Conservation (phyloP, 192 early-diverging fungal species). For the Coemansia sp. region DNA sequence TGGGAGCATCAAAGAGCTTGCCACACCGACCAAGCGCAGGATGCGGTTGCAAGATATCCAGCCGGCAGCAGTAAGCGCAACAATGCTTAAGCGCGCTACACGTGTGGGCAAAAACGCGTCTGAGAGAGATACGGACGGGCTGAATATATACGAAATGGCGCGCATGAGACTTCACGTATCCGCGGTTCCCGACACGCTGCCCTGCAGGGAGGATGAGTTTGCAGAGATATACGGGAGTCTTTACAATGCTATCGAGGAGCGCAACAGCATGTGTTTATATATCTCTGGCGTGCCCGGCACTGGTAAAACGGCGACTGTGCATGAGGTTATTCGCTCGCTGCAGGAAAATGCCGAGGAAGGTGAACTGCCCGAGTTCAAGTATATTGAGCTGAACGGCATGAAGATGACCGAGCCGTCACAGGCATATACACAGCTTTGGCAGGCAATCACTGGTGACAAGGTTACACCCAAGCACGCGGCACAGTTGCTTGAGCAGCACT, state of each 20-base stretch:
- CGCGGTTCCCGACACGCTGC: slow-evolving; percentile 82
- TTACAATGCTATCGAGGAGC: slow-evolving; percentile 73
- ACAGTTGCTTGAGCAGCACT: slow-evolving; percentile 68
- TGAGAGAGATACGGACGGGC: slow-evolving; percentile 10
- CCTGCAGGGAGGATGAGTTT: slow-evolving; percentile 95
- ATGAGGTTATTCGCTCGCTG: slow-evolving; percentile 74
- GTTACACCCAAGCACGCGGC: slow-evolving; percentile 74
- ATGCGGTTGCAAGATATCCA: slow-evolving; percentile 40
- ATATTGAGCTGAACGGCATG: slow-evolving; percentile 97
- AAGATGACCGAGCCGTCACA: slow-evolving; percentile 90
- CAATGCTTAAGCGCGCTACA: slow-evolving; percentile 20
- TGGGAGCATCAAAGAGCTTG: not conserved
- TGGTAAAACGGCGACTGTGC: slow-evolving; percentile 95
- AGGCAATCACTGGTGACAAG: slow-evolving; percentile 54
- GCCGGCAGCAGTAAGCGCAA: slow-evolving; percentile 25
- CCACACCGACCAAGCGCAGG: slow-evolving; percentile 17
- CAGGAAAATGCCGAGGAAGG: slow-evolving; percentile 54
- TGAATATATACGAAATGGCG: slow-evolving; percentile 60
- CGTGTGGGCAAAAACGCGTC: slow-evolving; percentile 10
- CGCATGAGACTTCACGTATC: slow-evolving; percentile 82
- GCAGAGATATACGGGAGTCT: slow-evolving; percentile 71
- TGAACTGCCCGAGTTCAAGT: slow-evolving; percentile 72
- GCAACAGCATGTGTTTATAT: slow-evolving; percentile 83
- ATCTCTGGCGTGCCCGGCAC: slow-evolving; percentile 96
- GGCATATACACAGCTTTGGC: slow-evolving; percentile 81